Base-by-base conservation (phyloP, 2,329 filamentous ascomycete genomes). In the Torrubiella hemipterigena region DNA sequence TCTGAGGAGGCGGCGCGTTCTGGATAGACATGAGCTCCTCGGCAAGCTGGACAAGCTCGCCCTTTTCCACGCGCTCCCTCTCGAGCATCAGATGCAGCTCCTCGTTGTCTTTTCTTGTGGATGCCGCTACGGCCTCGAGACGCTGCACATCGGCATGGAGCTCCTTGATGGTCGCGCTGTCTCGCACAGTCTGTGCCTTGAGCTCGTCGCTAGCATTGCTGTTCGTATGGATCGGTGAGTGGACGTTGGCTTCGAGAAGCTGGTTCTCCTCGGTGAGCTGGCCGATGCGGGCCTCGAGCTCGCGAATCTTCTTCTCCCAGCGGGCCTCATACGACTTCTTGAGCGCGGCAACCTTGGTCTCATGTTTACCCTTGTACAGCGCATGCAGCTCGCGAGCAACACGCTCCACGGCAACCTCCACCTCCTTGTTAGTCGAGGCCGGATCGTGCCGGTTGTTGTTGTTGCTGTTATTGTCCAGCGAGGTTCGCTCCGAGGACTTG, bases 301-400 rank as follows among this genome's bases (percentile, higher is more conserved):
- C 82, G 32, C 73, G 73, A 34, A 89, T 73, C 48, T 81, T 83
- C 66, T 93, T 93, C 56, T 93, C 85, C 73, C 85, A 91, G 33
- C 89, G 77, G 28, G 73, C 72, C 54, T 95, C 85, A 58, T 96
- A 81, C 39, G 72, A 78, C 58, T 79, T 78, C 60, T 80, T 96
- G 41, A 98, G 67, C 4, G 87, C 89, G 1, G 83, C 73, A 27
- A 96, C 89, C 63, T 98, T 98, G 39, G 79, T 84, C 61, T 96
- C 89, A 53, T 98, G 91, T 61, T 98, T 98, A 50, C 81, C 77
- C 62, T 95, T 96, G 69, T 98, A 98, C 9, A 94, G 69, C 0
- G 79, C 70, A 52, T 98, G 91, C 24, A 98, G 69, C 50, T 98
- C 91, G 18, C 85, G 73, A n/a, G 89, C 87, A 24, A 96, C 86